These are phyloP conservation scores for Tuber borchii DNA, from an alignment of 495 filamentous ascomycete species.

Conservation along the genomic window DNA sequence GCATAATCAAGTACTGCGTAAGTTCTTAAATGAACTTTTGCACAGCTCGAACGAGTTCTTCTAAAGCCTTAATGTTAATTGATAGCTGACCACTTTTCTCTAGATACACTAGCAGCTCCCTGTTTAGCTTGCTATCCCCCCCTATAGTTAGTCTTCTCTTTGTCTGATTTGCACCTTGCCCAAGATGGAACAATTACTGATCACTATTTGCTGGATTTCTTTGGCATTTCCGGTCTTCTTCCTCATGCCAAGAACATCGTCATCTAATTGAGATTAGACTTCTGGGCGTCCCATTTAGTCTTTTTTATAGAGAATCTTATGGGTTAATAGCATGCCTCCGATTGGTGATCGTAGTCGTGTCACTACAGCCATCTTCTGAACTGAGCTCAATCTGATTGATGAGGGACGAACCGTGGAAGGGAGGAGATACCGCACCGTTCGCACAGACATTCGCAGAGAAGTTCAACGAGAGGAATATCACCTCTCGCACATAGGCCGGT, in stretches of 20 bases:
- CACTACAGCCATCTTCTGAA: background rate
- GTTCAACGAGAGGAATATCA: background rate
- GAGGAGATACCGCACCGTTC: background rate
- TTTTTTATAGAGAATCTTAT: background rate
- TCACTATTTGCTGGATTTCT: too few species aligned
- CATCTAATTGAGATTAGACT: too few species aligned
- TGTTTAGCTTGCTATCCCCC: background rate
- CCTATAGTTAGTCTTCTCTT: background rate
- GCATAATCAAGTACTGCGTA: too few species aligned
- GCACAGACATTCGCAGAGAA: background rate
- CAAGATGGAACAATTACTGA: too few species aligned
- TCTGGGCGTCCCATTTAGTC: too few species aligned
- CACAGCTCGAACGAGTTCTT: too few species aligned
- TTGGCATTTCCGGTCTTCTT: too few species aligned
- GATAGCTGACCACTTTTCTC: background rate
- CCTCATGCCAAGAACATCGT: too few species aligned
- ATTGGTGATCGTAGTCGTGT: background rate
- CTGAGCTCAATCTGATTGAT: background rate
- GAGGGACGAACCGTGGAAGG: background rate
- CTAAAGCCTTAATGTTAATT: too few species aligned
- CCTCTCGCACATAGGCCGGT: background rate
- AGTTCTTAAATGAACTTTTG: too few species aligned
- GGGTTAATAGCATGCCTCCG: background rate
- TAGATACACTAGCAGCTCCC: background rate
- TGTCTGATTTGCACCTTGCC: too few species aligned